Evolutionary conservation across 768 basidiomycete genomes (phyloP), one percentile per base, ranked within the genome.

Genomic region (Gymnopilus junonius): DNA sequence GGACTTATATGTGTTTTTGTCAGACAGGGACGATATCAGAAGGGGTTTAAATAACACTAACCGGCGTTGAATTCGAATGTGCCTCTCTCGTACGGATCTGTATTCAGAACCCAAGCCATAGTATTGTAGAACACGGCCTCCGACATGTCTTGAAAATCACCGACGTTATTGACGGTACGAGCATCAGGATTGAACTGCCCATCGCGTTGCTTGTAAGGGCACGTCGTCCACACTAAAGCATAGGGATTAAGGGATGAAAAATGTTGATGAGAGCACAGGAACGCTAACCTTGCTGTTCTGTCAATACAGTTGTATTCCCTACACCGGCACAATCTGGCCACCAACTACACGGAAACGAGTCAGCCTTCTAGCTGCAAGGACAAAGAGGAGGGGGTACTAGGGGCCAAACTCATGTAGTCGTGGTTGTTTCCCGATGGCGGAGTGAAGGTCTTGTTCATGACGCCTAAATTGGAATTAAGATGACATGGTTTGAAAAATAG

Each of bases 391-490:
- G 31, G 60, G 85, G 48, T 72, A 88, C 88, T 89, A 90, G 40
- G 89, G 88, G 87, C 85, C 85, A 86, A 89, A 70, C 87, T 88
- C 82, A 89, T 79, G 69, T 87, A 90, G 69, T 89, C 87, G 63
- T 87, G 84, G 34, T 78, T 78, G 68, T 86, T 76, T 1, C 85
- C 84, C 20, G 82, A 81, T 2, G 85, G 85, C 1, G 87, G 79
- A 4, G 74, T 70, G 31, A 82, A 76, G 17, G 77, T 68, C 68
- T 85, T 86, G 66, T 74, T 75, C 50, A 77, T 83, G 17, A 87
- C 87, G 56, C 76, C 86, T 87, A 62, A 23, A 42, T 25, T 11
- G 21, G 10, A 5, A 53, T 15, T 17, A 46, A 55, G 2, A 43
- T 39, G 37, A 21, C 25, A 55, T 45, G 20, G 55, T n/a, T n/a